Evolutionary conservation across 164 flowering plant genomes (phyloP).

Genomic region (Umbilicus rupestris): DNA sequence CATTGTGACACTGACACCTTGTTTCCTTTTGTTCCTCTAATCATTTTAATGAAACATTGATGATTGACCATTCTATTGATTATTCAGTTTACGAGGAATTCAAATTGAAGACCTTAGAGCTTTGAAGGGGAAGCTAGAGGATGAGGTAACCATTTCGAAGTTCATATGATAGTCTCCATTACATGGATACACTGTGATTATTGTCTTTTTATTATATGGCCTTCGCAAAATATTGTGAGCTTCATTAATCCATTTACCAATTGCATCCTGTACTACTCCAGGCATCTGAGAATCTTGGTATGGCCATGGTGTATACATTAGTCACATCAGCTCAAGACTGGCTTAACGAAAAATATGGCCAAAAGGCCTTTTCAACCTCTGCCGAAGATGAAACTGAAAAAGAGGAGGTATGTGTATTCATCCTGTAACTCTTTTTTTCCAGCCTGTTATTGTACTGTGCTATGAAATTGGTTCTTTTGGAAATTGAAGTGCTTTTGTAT

Average conservation of each 20-base stretch:
- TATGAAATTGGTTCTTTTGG: background rate
- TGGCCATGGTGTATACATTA: constrained; percentile 98
- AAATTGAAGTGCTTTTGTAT: constrained; percentile 1
- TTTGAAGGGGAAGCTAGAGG: constrained; percentile 60
- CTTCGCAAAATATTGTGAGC: background rate
- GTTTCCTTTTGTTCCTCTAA: background rate
- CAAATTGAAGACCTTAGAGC: constrained; percentile 40
- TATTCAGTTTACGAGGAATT: constrained; percentile 54
- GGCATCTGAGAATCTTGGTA: constrained; percentile 97
- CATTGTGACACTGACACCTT: background rate
- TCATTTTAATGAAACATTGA: background rate
- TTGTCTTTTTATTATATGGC: background rate
- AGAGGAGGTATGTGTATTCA: constrained; percentile 59
- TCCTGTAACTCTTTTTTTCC: constrained; percentile 2
- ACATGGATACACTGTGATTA: background rate
- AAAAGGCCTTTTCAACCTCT: constrained; percentile 28
- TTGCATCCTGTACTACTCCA: constrained; percentile 15
- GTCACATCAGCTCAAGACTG: constrained; percentile 86
- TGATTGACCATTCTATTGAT: background rate
- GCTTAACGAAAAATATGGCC: constrained; percentile 63
- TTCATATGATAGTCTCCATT: background rate
- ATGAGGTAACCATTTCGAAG: constrained; percentile 43
- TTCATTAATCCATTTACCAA: background rate
- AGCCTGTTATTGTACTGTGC: constrained; percentile 2
- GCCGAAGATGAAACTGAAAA: constrained; percentile 46